Evolutionary conservation across 208 protist species (phyloP), one percentile per base, ranked within the genome.

Genomic region (Pavlovales sp.): DNA sequence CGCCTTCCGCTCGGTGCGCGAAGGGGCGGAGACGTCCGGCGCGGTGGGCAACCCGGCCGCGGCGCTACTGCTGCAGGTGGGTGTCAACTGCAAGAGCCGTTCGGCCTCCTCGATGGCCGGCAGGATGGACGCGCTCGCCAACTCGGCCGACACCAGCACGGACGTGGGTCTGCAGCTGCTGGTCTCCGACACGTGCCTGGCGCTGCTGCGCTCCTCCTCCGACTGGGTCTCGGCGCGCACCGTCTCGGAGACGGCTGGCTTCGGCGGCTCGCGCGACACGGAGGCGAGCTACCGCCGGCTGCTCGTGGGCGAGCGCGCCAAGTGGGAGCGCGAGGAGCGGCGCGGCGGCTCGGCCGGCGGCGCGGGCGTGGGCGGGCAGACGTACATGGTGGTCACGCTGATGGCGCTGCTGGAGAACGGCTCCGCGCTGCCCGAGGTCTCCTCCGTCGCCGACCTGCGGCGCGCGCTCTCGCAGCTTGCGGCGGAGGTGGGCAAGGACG

Each of bases 141-240:
- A 34, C 10, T 38, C 67, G 34, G 83, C 83, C 11, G 83, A 87
- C 32, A 79, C 83, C 4, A 2, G 42, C 0, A 41, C 67, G 30
- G 30, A 87, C 40, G 37, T 42, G n/a, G 83, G 83, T n/a, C 83
- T 87, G 57, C 83, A 87, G 83, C 67, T 18, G 37, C 83, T 87
- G 11, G 47, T 77, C 32, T 87, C 83, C 7, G 83, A 87, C 83
- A 79, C 83, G 83, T 87, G 83, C 83, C 83, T 87, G 32, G 83
- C 83, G 37, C 76, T 87, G 67, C 83, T 87, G 30, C 83, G 83
- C 57, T 76, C 67, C 10, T 87, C 83, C 5, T 57, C 42, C 34
- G 83, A 87, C 20, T 87, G 83, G 83, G 57, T 87, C 71, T 67
- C 83, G 18, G 83, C 42, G 5, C 83, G 83, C 39, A 79, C 83